These are phyloP conservation scores for Saccharomycopsis malanga DNA, from an alignment of 805 yeast species.

Conservation along the genomic window DNA sequence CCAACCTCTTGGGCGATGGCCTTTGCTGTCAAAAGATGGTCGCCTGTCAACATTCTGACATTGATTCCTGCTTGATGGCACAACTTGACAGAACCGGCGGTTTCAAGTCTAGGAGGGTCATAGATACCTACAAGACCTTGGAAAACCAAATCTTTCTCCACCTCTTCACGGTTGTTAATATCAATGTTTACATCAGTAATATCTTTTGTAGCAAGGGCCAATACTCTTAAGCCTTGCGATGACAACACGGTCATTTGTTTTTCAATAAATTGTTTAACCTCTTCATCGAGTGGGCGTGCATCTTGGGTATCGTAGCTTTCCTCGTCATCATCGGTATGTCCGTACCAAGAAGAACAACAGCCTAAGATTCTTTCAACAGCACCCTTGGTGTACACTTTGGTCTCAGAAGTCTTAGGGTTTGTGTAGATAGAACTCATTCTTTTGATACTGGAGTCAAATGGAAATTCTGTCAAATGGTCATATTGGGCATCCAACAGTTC, in stretches of 20 bases:
- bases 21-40: conserved; percentile 69
- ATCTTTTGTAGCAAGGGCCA: conserved; percentile 55
- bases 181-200: conserved; percentile 25
- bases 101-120: conserved; percentile 72
- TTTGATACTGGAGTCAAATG: conserved; percentile 69
- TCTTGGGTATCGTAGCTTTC: conserved; percentile 26
- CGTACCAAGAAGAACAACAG: conserved; percentile 50
- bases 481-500: conserved; percentile 35
- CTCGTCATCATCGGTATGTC: conserved; percentile 25
- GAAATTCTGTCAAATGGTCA: conserved; percentile 54
- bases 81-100: conserved; percentile 52
- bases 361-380: conserved; percentile 66
- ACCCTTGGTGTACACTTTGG: conserved; percentile 53
- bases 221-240: conserved; percentile 60
- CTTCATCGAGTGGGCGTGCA: conserved; percentile 33
- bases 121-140: conserved; percentile 70
- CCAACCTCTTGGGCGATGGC: conserved; percentile 82
- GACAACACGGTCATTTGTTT: conserved; percentile 53
- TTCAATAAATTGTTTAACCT: conserved; percentile 38
- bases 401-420: conserved; percentile 26
- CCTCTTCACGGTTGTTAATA: conserved; percentile 33
- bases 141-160: conserved; percentile 50
- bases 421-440: conserved; percentile 61
- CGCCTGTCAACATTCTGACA: conserved; percentile 80
- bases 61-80: conserved; percentile 73